Evolutionary conservation across 805 yeast species (phyloP).

Genomic region (Cyberlindnera sargentensis): DNA sequence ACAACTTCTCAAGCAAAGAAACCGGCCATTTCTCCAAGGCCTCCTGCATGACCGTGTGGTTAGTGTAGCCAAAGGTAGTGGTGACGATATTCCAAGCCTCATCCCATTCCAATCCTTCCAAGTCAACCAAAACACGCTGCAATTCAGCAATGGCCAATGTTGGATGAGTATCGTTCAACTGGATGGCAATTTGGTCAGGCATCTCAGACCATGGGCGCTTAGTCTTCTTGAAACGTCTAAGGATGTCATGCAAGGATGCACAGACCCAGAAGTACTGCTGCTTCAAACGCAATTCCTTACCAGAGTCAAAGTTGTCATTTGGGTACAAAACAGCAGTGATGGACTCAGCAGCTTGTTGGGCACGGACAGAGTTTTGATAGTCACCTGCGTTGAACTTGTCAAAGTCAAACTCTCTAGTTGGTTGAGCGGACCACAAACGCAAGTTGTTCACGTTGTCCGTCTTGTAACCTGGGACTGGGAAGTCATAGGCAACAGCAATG

Average conservation of each 20-base stretch:
- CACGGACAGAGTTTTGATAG: conserved; percentile 73
- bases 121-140: conserved; percentile 78
- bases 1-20: conserved; percentile 63
- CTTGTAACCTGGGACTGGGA: conserved; percentile 87
- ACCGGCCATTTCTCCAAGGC: conserved; percentile 96
- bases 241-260: conserved; percentile 85
- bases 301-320: conserved; percentile 85
- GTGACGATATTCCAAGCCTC: conserved; percentile 82
- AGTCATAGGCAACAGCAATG: conserved; percentile 83
- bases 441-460: conserved; percentile 80
- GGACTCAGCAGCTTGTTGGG: conserved; percentile 85
- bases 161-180: conserved; percentile 92
- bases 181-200: conserved; percentile 83
- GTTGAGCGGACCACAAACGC: conserved; percentile 85
- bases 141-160: conserved; percentile 86
- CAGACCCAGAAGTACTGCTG: conserved; percentile 98
- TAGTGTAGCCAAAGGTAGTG: conserved; percentile 81
- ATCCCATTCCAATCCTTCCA: conserved; percentile 76
- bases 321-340: conserved; percentile 92
- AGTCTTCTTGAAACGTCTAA: conserved; percentile 80
- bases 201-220: conserved; percentile 74
- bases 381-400: conserved; percentile 89
- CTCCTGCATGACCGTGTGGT: conserved; percentile 92
- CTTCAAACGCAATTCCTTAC: conserved; percentile 86
- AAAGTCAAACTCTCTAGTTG: conserved; percentile 88